phyloP scores from a whole-genome alignment of 257 asterid genomes.

The Nicotiana knightiana region DNA sequence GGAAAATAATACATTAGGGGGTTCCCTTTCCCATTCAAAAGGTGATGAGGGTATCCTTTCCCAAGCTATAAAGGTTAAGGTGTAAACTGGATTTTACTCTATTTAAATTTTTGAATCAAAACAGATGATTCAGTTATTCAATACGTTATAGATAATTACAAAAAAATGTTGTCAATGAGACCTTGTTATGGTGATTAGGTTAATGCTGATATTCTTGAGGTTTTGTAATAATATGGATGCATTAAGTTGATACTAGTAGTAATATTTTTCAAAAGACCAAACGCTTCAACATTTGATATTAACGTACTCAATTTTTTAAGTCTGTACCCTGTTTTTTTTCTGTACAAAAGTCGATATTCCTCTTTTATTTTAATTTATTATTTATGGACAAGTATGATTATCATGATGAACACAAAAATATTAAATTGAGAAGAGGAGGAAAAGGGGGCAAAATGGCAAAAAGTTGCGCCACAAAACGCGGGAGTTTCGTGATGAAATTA shows the following conservation, averaged over 20 bases:
- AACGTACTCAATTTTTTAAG: background rate
- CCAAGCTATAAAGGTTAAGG: too few species aligned
- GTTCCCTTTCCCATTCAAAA: too few species aligned
- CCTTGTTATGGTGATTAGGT: background rate
- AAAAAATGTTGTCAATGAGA: background rate
- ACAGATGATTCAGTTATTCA: background rate
- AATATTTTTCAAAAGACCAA: background rate
- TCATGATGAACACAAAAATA: background rate
- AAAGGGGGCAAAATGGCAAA: background rate
- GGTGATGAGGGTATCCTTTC: too few species aligned
- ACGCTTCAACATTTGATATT: background rate
- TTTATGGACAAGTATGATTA: background rate
- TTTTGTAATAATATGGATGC: background rate
- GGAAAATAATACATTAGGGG: too few species aligned
- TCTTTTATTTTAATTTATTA: background rate
- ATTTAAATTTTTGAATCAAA: too few species aligned
- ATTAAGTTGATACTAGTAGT: background rate
- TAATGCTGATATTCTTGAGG: background rate
- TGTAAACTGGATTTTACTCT: too few species aligned
- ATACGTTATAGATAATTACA: background rate
- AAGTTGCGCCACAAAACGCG: slow-evolving; percentile 2
- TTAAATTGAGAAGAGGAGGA: background rate
- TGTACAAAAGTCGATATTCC: background rate
- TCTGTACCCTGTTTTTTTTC: background rate
- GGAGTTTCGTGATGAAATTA: slow-evolving; percentile 18